Evolutionary conservation across 192 early-diverging fungal species (phyloP), one percentile per base, ranked within the genome.

Genomic region (Phycomyces blakesleeanus): DNA sequence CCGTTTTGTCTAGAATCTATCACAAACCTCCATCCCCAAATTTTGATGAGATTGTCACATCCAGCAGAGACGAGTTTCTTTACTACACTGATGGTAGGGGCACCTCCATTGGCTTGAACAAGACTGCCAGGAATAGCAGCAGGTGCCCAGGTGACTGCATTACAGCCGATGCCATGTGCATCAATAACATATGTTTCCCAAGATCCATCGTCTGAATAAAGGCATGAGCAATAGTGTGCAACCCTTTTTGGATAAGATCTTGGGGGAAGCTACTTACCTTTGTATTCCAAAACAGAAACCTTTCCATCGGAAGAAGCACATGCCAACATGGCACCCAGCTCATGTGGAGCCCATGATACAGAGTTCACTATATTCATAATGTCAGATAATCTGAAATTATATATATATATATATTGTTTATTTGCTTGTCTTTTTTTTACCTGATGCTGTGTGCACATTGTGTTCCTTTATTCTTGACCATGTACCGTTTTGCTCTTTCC

Each of bases 281-380:
- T 95, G 81, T 89, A 98, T 7, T 90, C 88, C n/a, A 95, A 78
- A 55, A 98, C 74, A 34, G 94, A 96, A 7, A 95, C 87, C 62
- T 91, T 93, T 44, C 96, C 95, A 64, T 99, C 96, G 1, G 97
- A 94, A 15, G 95, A 97, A 47, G 88, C 97, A 66, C 91, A 93
- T 11, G 90, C 87, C 62, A 99, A 81, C 11, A 93, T 81, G 15
- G 95, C 88, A 22, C 97, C 97, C 56, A 93, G 83, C 76, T 99
- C 97, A 66, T 97, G 95, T 20, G 97, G 94, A 14, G 93, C 96
- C 95, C 95, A 99, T 4, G 91, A 81, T 58, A 99, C 86, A 16
- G 96, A 92, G 67, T 98, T 99, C 38, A 99, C 97, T 92, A 66
- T 26, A 52, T 21, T 40, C 34, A 21, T 27, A 8, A 24, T 34